Evolutionary conservation across 2,329 filamentous ascomycete genomes (phyloP).

Genomic region (Orbilia javanica): DNA sequence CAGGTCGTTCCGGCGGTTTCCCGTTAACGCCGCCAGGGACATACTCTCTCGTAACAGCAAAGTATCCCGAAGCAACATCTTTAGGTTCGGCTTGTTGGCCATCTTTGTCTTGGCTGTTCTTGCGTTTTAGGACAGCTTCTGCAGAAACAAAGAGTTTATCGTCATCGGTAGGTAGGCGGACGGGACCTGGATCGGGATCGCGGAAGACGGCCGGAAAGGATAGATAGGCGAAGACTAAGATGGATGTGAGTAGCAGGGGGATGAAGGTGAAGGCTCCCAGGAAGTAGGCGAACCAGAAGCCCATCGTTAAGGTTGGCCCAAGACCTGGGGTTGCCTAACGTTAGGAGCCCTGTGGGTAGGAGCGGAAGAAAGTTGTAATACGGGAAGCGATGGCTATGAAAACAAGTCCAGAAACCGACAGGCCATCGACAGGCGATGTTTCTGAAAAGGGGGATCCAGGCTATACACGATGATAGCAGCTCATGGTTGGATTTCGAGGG

Average conservation of each 20-base stretch:
- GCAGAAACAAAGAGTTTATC: conserved; percentile 74
- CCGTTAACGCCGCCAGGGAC: conserved; percentile 91
- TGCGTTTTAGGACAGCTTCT: conserved; percentile 69
- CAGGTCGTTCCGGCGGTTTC: conserved; percentile 87
- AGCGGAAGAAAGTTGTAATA: conserved; percentile 3
- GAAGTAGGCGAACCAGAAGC: conserved; percentile 81
- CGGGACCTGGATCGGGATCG: conserved; percentile 64
- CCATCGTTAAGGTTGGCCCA: conserved; percentile 58
- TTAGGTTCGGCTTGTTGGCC: conserved; percentile 15
- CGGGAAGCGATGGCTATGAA: not conserved
- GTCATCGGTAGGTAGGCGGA: conserved; percentile 73
- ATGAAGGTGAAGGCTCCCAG: conserved; percentile 89
- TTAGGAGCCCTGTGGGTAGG: conserved; percentile 8
- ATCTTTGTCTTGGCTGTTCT: conserved; percentile 65
- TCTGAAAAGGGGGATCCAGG: not conserved
- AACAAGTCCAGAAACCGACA: not conserved
- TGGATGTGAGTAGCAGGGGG: conserved; percentile 74
- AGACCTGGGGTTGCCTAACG: conserved; percentile 18
- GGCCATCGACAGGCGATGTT: conserved; percentile 30
- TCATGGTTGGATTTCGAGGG: conserved; percentile 14
- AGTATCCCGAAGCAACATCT: conserved; percentile 89
- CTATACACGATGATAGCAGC: conserved; percentile 5
- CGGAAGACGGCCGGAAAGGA: conserved; percentile 71
- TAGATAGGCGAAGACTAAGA: conserved; percentile 77
- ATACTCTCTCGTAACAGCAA: conserved; percentile 94